A percentile compares a stretch with the other conserved stretches of the same genome.
Conservation (phyloP, 2,329 filamentous ascomycete genomes). For the Neonectria coccinea region DNA sequence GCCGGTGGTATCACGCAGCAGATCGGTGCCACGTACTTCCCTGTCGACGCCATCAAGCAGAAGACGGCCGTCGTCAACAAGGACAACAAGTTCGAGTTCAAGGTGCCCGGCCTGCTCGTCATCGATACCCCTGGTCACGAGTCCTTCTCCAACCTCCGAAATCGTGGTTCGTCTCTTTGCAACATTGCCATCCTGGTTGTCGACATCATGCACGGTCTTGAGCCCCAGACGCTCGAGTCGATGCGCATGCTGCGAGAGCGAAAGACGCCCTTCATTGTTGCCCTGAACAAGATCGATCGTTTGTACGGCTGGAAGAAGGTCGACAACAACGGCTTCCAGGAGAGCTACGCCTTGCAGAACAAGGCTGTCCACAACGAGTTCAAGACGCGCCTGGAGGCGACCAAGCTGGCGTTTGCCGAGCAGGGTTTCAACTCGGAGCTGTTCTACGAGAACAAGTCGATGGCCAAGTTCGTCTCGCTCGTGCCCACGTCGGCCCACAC, state of each 20-base stretch:
- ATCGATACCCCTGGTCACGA: slow-evolving; percentile 99
- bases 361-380: slow-evolving; percentile 96
- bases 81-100: slow-evolving; percentile 92
- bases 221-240: slow-evolving; percentile 96
- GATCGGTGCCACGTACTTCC: slow-evolving; percentile 99
- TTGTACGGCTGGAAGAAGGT: slow-evolving; percentile 99
- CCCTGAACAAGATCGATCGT: slow-evolving; percentile 99
- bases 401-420: slow-evolving; percentile 93
- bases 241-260: slow-evolving; percentile 93
- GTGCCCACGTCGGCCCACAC: slow-evolving; percentile 97
- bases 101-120: slow-evolving; percentile 94
- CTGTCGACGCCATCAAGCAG: slow-evolving; percentile 88
- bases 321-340: slow-evolving; percentile 97
- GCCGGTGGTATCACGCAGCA: slow-evolving; percentile 99
- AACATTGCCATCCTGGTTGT: slow-evolving; percentile 99
- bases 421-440: slow-evolving; percentile 98
- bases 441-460: slow-evolving; percentile 97
- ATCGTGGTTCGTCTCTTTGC: slow-evolving; percentile 95
- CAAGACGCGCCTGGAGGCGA: slow-evolving; percentile 86
- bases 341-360: slow-evolving; percentile 89
- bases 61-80: slow-evolving; percentile 95
- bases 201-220: slow-evolving; percentile 99
- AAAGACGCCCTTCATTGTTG: slow-evolving; percentile 98
- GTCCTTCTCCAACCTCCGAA: slow-evolving; percentile 98
- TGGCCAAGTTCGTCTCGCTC: slow-evolving; percentile 94